These are phyloP conservation scores for Epichloe bromicola DNA, from an alignment of 2,329 filamentous ascomycete species.

Conservation along the genomic window DNA sequence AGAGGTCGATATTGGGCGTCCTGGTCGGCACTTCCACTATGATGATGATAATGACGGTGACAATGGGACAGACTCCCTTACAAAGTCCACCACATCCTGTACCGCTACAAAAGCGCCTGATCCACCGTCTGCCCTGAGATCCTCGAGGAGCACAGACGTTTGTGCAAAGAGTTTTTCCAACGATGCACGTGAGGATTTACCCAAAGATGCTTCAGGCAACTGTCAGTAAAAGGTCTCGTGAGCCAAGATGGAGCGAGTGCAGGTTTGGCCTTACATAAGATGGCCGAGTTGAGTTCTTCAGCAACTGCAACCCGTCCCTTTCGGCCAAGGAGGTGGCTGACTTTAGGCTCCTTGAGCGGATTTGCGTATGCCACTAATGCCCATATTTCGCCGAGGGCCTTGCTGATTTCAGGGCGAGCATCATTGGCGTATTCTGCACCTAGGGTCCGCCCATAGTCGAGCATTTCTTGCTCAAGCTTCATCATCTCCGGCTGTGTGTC, in stretches of 20 bases:
- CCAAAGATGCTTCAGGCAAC: slow-evolving; percentile 56
- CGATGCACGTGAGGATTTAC: slow-evolving; percentile 76
- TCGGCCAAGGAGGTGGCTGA: slow-evolving; percentile 66
- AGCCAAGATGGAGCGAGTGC: background rate
- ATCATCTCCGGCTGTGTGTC: slow-evolving; percentile 22
- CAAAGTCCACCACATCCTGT: slow-evolving; percentile 33
- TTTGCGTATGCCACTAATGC: slow-evolving; percentile 79
- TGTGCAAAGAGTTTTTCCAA: slow-evolving; percentile 78
- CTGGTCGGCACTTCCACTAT: background rate
- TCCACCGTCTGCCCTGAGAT: slow-evolving; percentile 66
- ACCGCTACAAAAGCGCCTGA: slow-evolving; percentile 68
- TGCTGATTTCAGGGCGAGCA: slow-evolving; percentile 53
- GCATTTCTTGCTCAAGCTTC: slow-evolving; percentile 51
- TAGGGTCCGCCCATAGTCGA: slow-evolving; percentile 69
- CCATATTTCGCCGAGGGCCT: slow-evolving; percentile 72
- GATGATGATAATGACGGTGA: background rate
- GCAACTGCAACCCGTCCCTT: slow-evolving; percentile 66
- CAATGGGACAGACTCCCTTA: slow-evolving; percentile 18
- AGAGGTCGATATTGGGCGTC: background rate
- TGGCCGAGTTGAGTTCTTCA: slow-evolving; percentile 88
- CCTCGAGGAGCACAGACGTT: slow-evolving; percentile 73
- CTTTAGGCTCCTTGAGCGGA: slow-evolving; percentile 57
- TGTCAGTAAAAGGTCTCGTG: background rate
- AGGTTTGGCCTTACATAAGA: slow-evolving; percentile 53
- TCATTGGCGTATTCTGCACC: slow-evolving; percentile 66